Evolutionary conservation across 805 yeast genomes (phyloP), one percentile per base, ranked within the genome.

Genomic region (Millerozyma acaciae): DNA sequence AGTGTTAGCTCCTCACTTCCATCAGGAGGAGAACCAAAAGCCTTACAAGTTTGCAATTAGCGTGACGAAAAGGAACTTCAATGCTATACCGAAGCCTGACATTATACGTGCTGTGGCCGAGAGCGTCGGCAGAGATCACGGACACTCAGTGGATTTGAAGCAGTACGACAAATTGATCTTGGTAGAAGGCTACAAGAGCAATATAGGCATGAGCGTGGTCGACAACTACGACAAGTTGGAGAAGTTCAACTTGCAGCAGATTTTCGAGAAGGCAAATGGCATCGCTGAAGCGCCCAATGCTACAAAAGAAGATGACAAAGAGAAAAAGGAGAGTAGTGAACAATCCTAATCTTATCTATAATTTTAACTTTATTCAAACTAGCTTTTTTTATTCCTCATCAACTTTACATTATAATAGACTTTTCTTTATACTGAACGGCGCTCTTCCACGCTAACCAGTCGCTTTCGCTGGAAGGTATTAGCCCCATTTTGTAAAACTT

Each of bases 381-480:
- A n/a, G n/a, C n/a, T n/a, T n/a, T n/a, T n/a, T n/a, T n/a, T n/a
- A n/a, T n/a, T n/a, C n/a, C n/a, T n/a, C 9, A 16, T 14, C 20
- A 13, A 2, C 6, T 17, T 19, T 17, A 22, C n/a, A 33, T 13
- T 16, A 21, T 12, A 10, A 18, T 8, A 28, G 38, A 30, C 10
- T 24, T 23, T 17, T 47, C 42, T 24, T 27, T 34, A 27, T 59
- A 57, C 4, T 33, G 38, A 3, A 66, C 44, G 5, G 68, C 62
- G 2, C 45, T 47, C 51, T 88, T 94, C 89, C 95, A 89, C 5
- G 87, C 78, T 12, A 90, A 62, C 97, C 97, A 93, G 53, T 90
- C 98, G 44, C 95, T 81, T 28, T 72, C 72, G 22, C 78, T 81
- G 47, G 83, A 85, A 15, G 98, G 98, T 38, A 90, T 78, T 43